Base-by-base conservation (phyloP, 441 rosid genomes). In the Metrosideros polymorpha region DNA sequence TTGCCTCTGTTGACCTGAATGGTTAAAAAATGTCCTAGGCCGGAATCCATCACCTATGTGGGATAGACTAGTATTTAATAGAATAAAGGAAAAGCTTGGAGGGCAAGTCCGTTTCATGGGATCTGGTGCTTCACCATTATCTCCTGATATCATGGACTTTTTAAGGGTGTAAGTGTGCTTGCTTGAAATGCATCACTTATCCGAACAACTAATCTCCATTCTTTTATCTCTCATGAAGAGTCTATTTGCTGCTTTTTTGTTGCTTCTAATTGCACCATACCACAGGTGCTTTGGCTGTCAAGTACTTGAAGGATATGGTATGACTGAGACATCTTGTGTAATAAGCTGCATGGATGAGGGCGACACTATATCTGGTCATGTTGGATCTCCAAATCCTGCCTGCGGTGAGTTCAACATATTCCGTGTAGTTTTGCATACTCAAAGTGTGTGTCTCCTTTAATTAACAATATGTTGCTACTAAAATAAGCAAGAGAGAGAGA, bases 121-220 rank as follows among this genome's bases (percentile, higher is more conserved):
- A 29, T 98, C 99, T 82, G 99, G 99, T 85, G 99, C 99, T 91
- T 96, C 99, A 87, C 99, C 99, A 49, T 88, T 98, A 91, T 96
- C 99, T 90, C 95, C 99, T 89, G 98, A 96, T 90, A 98, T 98
- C 86, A 59, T 95, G 95, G 97, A 96, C 59, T 98, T 98, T 88
- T 86, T 97, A 92, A 96, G 90, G 90, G 93, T 98, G 99, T 98
- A 93, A 92, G 96, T 88, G n/a, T 90, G 19, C 30, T 84, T 90
- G 19, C 30, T 84, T 59, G 83, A 82, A 59, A 88, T 71, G 71
- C 4, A 6, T 22, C 79, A 71, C 79, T 6, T 71, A 79, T 53
- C 85, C 71, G 83, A 85, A 59, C n/a, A 35, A 39, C 79, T 71
- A 47, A 39, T 39, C 45, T 66, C 79, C 79, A 71, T 39, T 49